Evolutionary conservation across 2,329 filamentous ascomycete species (phyloP), one percentile per base, ranked within the genome.

Genomic region (Ascomycota sp.): DNA sequence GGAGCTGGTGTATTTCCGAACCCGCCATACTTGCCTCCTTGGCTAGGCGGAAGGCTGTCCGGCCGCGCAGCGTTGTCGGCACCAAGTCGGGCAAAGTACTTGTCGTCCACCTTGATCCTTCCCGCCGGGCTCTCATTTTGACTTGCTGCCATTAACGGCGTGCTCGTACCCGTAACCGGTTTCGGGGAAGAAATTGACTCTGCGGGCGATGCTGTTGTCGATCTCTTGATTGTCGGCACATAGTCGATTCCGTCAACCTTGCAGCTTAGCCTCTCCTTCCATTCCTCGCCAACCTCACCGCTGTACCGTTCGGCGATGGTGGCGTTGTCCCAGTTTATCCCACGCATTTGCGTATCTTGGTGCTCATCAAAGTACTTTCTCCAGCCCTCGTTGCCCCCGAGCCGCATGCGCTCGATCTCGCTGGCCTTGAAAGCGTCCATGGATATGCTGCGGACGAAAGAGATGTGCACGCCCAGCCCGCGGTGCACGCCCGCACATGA

Each of bases 391-490:
- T 98, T 98, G 35, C 89, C 89, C 31, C 86, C 89, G 16, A 78
- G 64, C 38, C 84, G 72, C 89, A 98, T 95, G 43, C 84, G 77
- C 56, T 81, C 76, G 47, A 95, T 86, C 57, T 98, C 89, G 47
- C 69, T 68, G 41, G 73, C 71, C 56, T 98, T 98, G 64, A 98
- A 95, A 37, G 83, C 83, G 59, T 98, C 89, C 89, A 98, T 98
- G 40, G 82, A 92, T 49, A 95, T 89, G 48, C 79, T 89, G 38
- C 89, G 78, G 41, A 98, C 84, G 59, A 98, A 98, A 52, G 83
- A 92, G 55, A 98, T 92, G 62, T 98, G 89, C 27, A 98, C 89
- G 39, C 89, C 89, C 25, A 98, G 72, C 3, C 83, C 83, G 41
- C 89, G 78, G 59, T 98, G 89, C 35, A 89, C 80, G 45, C 89